Evolutionary conservation across 2,329 filamentous ascomycete genomes (phyloP).

Genomic region (Exophiala sp.): DNA sequence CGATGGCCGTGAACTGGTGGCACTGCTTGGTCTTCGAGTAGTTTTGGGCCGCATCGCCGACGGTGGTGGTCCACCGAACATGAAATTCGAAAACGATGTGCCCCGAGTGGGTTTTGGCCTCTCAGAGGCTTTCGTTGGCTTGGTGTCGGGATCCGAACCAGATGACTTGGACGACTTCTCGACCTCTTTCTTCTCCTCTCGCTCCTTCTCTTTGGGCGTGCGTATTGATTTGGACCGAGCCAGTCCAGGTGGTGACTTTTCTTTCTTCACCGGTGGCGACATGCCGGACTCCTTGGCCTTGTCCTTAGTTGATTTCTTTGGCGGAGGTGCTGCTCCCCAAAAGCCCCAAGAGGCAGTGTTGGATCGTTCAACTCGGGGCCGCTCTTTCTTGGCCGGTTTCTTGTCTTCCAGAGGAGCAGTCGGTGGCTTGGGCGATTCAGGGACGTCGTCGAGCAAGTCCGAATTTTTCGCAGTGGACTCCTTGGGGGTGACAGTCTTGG

Average conservation of each 20-base stretch:
- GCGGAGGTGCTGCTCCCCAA: conserved; percentile 56
- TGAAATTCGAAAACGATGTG: conserved; percentile 53
- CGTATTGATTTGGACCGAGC: conserved; percentile 53
- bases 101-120: conserved; percentile 52
- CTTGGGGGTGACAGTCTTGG: conserved; percentile 30
- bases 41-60: conserved; percentile 57
- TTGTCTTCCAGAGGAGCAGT: conserved; percentile 53
- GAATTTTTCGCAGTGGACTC: conserved; percentile 30
- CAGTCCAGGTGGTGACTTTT: conserved; percentile 41
- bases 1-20: conserved; percentile 47
- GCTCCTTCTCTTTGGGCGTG: conserved; percentile 47
- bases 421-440: conserved; percentile 36
- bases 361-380: conserved; percentile 67
- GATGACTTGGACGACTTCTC: conserved; percentile 65
- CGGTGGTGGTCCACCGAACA: conserved; percentile 62
- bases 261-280: conserved; percentile 33
- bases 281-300: conserved; percentile 38
- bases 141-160: conserved; percentile 63
- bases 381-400: conserved; percentile 63
- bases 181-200: conserved; percentile 49
- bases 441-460: conserved; percentile 29
- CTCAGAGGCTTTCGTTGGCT: conserved; percentile 42
- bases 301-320: conserved; percentile 47
- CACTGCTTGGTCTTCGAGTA: conserved; percentile 54
- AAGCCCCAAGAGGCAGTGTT: conserved; percentile 65